Conservation (phyloP, 73 alveolate genomes). For the Tetrahymena thermophila region DNA sequence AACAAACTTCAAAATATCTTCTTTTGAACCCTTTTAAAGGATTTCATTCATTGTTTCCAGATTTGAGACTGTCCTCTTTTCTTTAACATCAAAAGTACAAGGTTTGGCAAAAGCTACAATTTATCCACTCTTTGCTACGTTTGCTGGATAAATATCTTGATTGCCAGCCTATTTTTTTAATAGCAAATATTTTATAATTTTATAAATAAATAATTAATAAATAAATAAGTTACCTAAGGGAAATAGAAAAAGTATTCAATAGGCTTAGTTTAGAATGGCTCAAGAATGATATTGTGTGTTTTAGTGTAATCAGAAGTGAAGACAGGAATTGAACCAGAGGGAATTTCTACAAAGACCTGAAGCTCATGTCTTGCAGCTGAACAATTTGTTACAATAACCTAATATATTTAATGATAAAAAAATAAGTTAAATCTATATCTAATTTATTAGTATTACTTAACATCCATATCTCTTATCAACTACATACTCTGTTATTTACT, state of each 20-base stretch:
- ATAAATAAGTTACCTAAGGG: constrained; percentile 80
- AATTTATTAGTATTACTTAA: constrained; percentile 20
- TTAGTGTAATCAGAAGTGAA: constrained; percentile 53
- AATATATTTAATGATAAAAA: not conserved
- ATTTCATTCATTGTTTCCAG: constrained; percentile 62
- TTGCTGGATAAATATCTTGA: constrained; percentile 62
- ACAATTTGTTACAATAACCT: constrained; percentile 80
- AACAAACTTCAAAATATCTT: constrained; percentile 54
- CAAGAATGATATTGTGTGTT: constrained; percentile 45
- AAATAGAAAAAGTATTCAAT: constrained; percentile 75
- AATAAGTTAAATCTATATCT: not conserved
- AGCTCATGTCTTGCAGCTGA: constrained; percentile 57
- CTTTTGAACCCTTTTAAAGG: constrained; percentile 52
- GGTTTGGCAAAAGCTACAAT: constrained; percentile 70
- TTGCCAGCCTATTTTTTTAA: not conserved
- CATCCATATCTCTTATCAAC: constrained; percentile 69
- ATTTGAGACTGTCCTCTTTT: constrained; percentile 13
- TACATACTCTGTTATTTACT: constrained; percentile 67
- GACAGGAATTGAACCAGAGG: constrained; percentile 87
- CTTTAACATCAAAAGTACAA: constrained; percentile 47
- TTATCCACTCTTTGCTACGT: constrained; percentile 60
- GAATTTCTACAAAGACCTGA: constrained; percentile 76
- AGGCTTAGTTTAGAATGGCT: constrained; percentile 68
- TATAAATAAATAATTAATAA: constrained; percentile 15
- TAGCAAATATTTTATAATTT: not conserved